Conservation (phyloP, 116 monocot species). For the Zostera marina region DNA sequence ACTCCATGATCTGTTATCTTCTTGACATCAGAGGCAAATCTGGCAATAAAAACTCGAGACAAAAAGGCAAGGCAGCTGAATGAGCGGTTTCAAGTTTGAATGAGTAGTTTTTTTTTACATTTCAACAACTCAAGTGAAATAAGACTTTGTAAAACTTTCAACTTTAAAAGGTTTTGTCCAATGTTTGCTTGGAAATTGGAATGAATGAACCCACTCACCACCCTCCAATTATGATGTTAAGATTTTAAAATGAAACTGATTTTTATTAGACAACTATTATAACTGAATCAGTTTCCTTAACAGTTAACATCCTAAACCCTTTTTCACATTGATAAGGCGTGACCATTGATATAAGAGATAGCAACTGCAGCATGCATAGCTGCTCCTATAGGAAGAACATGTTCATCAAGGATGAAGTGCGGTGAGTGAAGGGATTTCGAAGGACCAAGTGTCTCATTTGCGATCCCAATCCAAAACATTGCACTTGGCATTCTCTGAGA, state of each 20-base stretch:
- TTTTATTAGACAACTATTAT: too few species aligned
- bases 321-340: too few species aligned
- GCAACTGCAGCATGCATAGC: slow-evolving; percentile 69
- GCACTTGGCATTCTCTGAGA: slow-evolving; percentile 44
- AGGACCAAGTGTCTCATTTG: slow-evolving; percentile 32
- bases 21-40: slow-evolving; percentile 43
- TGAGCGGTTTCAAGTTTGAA: slow-evolving; percentile 5
- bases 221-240: too few species aligned
- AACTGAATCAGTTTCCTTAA: too few species aligned
- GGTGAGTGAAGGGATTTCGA: slow-evolving; percentile 39
- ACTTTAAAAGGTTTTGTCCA: too few species aligned
- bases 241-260: too few species aligned
- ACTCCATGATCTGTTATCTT: slow-evolving; percentile 92
- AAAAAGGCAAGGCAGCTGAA: slow-evolving; percentile 84
- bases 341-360: slow-evolving; percentile 14
- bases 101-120: too few species aligned
- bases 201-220: too few species aligned
- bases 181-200: too few species aligned
- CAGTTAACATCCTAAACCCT: too few species aligned
- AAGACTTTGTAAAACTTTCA: too few species aligned
- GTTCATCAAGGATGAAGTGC: slow-evolving; percentile 42
- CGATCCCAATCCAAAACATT: slow-evolving; percentile 31
- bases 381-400: slow-evolving; percentile 46
- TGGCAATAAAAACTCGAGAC: slow-evolving; percentile 14
- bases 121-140: too few species aligned